Evolutionary conservation across 352 stramenopile species (phyloP), one percentile per base, ranked within the genome.

Genomic region (Pythium phragmiticola): DNA sequence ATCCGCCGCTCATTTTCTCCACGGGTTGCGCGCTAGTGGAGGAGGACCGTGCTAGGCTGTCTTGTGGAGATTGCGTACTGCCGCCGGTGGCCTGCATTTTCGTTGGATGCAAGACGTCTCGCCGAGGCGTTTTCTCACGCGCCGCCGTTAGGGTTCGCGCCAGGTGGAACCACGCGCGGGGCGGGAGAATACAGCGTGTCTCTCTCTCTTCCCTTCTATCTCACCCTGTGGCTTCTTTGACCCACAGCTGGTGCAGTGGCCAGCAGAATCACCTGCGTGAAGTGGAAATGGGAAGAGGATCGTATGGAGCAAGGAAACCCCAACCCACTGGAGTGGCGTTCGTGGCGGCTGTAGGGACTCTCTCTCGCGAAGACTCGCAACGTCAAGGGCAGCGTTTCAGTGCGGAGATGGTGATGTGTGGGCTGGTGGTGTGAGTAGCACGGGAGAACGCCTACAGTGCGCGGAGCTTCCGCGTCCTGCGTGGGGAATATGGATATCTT

Each of bases 241-340:
- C 16, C 9, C 45, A 14, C 45, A 50, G 45, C 17, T 50, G 45
- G 17, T 11, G 47, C 21, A 13, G 8, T 1, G 9, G 37, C 47
- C 23, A 19, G 26, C 17, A 56, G 4, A 43, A 17, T 46, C 17
- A 21, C 17, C 17, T n/a, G 43, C 17, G 6, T 11, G 17, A 13
- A 26, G 17, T 37, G 33, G 49, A 56, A n/a, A 37, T 42, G 11
- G 17, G 26, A 30, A 7, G 34, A 43, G 47, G n/a, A 48, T 57
- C 51, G 51, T 46, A 57, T 57, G 50, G 47, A 41, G 47, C n/a
- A 26, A 30, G 4, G 21, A 5, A 26, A 56, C 5, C 49, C 49
- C 28, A 8, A 43, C n/a, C 47, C 21, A n/a, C 33, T 0, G 7
- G 26, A 2, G 19, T 30, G 47, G 26, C 47, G 51, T 12, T 46